Conservation (phyloP, 371 early-diverging fungal species). For the Fennellomyces sp. region DNA sequence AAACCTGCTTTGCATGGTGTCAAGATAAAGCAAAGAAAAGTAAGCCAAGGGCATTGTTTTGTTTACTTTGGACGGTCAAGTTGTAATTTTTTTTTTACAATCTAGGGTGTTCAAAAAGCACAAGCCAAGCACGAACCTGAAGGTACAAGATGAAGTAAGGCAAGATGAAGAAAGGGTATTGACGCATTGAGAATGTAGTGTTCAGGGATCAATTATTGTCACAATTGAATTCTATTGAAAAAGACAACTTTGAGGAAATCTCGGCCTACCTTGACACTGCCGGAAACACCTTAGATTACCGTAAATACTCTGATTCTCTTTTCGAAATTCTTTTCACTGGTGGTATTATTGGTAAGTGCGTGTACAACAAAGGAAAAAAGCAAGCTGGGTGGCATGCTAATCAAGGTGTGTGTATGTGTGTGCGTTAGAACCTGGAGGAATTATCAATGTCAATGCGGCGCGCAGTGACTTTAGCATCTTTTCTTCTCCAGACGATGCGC, state of each 20-base stretch:
- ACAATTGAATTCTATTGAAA: conserved; percentile 57
- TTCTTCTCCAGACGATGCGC: conserved; percentile 69
- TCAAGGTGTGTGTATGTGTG: background rate
- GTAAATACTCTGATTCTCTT: conserved; percentile 91
- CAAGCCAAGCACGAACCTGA: conserved; percentile 7
- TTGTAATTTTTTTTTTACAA: too few species aligned
- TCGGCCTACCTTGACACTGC: conserved; percentile 77
- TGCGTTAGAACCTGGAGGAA: conserved; percentile 85
- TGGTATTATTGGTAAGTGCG: conserved; percentile 78
- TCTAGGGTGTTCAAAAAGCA: conserved; percentile 5
- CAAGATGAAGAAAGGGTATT: background rate
- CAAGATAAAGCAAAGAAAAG: conserved; percentile 82
- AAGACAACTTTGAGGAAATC: conserved; percentile 74
- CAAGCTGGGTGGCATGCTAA: too few species aligned
- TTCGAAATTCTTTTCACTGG: conserved; percentile 93
- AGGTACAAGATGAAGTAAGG: conserved; percentile 39
- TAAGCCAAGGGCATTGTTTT: too few species aligned
- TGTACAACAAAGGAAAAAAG: too few species aligned
- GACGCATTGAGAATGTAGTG: conserved; percentile 40
- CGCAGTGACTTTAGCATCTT: conserved; percentile 89
- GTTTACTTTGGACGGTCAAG: too few species aligned
- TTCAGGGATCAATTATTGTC: conserved; percentile 79
- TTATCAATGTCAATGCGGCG: conserved; percentile 78
- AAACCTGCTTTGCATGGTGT: conserved; percentile 83
- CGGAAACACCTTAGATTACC: conserved; percentile 89